Conservation (phyloP, 202 grass and related monocot species). For the Panicum virgatum region DNA sequence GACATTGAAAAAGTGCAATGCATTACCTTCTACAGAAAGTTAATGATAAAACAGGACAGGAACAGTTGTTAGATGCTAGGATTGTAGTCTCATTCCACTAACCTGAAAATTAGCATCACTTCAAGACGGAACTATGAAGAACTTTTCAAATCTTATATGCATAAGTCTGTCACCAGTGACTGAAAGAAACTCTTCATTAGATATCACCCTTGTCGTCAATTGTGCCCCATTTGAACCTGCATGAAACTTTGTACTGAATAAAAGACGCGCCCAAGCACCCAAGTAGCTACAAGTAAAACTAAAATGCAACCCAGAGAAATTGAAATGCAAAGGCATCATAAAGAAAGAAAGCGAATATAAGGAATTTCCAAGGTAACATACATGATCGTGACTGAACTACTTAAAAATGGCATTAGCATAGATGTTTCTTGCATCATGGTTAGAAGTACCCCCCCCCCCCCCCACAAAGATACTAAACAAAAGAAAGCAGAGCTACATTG, state of each 20-base stretch:
- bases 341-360: no score
- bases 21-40: neutral
- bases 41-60: neutral
- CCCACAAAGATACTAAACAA: no score
- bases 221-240: neutral
- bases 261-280: neutral
- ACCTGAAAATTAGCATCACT: neutral
- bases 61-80: neutral
- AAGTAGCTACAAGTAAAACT: no score
- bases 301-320: no score
- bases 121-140: neutral
- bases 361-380: no score
- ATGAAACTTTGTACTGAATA: neutral
- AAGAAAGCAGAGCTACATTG: no score
- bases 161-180: neutral
- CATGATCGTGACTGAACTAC: no score
- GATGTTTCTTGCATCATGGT: no score
- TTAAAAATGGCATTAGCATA: no score
- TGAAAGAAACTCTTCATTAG: neutral
- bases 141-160: neutral
- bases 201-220: neutral
- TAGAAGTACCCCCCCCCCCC: no score
- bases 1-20: neutral
- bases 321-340: no score
- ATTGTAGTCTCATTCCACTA: neutral